phyloP scores from a whole-genome alignment of 106 monocot genomes.

The Vanilla planifolia region DNA sequence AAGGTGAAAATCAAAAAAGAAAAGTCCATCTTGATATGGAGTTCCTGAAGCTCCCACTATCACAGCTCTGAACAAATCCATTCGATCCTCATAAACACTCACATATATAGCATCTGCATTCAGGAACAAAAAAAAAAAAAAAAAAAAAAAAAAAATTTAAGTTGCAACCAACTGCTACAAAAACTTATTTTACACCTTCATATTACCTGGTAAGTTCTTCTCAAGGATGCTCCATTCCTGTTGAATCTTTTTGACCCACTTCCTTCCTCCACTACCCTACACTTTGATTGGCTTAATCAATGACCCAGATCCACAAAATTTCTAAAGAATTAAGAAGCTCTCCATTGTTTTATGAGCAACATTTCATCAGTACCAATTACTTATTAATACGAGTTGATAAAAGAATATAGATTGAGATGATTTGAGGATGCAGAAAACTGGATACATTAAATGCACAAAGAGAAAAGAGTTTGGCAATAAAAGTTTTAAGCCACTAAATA shows the following conservation, averaged over 20 bases:
- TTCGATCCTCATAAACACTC: conserved; percentile 88
- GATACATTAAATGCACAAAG: too few relatives aligned
- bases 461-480: too few relatives aligned
- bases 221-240: conserved; percentile 95
- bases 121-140: conserved; percentile 5
- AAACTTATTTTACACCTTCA: neutral
- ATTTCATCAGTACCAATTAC: too few relatives aligned
- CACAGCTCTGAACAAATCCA: conserved; percentile 92
- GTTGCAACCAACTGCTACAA: neutral
- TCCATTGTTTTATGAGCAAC: too few relatives aligned
- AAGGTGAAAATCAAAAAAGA: conserved; percentile 95
- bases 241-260: conserved; percentile 92
- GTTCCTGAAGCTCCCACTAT: conserved; percentile 94
- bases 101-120: conserved; percentile 82
- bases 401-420: too few relatives aligned
- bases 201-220: conserved; percentile 75
- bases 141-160: too few relatives aligned
- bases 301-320: too few relatives aligned
- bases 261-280: conserved; percentile 51
- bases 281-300: conserved; percentile 7
- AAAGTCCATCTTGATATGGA: conserved; percentile 98
- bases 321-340: too few relatives aligned
- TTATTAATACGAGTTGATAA: too few relatives aligned
- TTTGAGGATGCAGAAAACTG: too few relatives aligned
- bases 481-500: too few relatives aligned